Conservation (phyloP, 208 protist species). For the Leishmania major region DNA sequence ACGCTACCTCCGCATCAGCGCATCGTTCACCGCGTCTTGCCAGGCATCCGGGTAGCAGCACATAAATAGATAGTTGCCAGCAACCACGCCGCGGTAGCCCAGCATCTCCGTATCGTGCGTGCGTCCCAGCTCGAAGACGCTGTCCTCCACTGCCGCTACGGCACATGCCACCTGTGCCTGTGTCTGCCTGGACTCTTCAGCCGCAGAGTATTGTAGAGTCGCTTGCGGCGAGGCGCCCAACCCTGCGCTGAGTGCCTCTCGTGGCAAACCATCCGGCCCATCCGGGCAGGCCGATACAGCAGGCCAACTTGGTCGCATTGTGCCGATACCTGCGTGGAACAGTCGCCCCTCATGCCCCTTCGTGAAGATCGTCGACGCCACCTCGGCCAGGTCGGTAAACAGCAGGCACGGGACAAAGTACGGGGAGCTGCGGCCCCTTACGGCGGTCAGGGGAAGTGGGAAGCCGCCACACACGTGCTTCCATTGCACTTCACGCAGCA, state of each 20-base stretch:
- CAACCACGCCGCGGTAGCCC: slow-evolving; percentile 28
- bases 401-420: slow-evolving; percentile 42
- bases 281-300: neutral
- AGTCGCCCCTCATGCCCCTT: neutral
- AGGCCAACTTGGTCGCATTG: neutral
- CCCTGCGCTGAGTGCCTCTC: neutral
- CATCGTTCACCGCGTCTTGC: slow-evolving; percentile 3
- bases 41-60: slow-evolving; percentile 31
- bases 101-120: slow-evolving; percentile 3
- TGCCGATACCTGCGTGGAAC: neutral
- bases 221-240: neutral
- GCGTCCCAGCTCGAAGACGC: neutral
- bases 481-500: neutral
- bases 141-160: slow-evolving; percentile 10
- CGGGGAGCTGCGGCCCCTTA: slow-evolving; percentile 26
- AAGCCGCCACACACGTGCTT: slow-evolving; percentile 36
- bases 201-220: neutral
- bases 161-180: slow-evolving; percentile 2
- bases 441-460: slow-evolving; percentile 22
- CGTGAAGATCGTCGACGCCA: neutral
- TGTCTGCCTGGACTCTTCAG: neutral
- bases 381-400: slow-evolving; percentile 18
- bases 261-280: neutral
- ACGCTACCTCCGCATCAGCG: neutral
- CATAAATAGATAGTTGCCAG: slow-evolving; percentile 33